These are phyloP conservation scores for Phytophthora cryptogea DNA, from an alignment of 352 stramenopile genomes.

Conservation along the genomic window DNA sequence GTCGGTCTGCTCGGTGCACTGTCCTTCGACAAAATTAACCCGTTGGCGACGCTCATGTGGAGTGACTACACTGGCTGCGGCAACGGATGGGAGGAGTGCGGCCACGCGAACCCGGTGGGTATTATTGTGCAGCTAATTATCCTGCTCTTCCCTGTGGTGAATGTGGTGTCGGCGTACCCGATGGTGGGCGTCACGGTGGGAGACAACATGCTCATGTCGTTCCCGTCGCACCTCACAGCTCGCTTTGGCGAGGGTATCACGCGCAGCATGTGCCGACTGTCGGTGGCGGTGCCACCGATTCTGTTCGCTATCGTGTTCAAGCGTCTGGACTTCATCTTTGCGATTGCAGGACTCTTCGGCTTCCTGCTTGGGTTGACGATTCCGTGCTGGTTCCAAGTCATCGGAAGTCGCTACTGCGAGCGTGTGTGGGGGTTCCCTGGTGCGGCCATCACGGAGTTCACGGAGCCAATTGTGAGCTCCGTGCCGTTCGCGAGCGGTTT, in stretches of 20 bases:
- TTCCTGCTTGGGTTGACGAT: slow-evolving; percentile 82
- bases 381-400: slow-evolving; percentile 85
- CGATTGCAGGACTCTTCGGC: slow-evolving; percentile 75
- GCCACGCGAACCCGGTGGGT: slow-evolving; percentile 49
- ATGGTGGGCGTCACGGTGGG: slow-evolving; percentile 85
- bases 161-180: slow-evolving; percentile 84
- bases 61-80: slow-evolving; percentile 78
- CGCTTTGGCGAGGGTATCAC: slow-evolving; percentile 51
- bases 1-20: slow-evolving; percentile 75
- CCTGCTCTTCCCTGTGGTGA: slow-evolving; percentile 83
- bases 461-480: slow-evolving; percentile 64
- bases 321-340: slow-evolving; percentile 88
- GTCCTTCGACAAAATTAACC: slow-evolving; percentile 81
- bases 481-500: slow-evolving; percentile 64
- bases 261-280: slow-evolving; percentile 65
- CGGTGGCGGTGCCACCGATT: slow-evolving; percentile 69
- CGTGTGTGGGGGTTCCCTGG: slow-evolving; percentile 69
- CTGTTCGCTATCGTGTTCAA: slow-evolving; percentile 84
- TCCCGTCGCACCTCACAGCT: slow-evolving; percentile 61
- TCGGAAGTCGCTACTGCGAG: slow-evolving; percentile 80
- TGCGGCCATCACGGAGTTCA: slow-evolving; percentile 77
- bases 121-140: slow-evolving; percentile 78
- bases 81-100: slow-evolving; percentile 72
- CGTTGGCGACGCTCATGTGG: slow-evolving; percentile 82
- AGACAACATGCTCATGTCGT: slow-evolving; percentile 87